These are phyloP conservation scores for Penicillium griseofulvum DNA, from an alignment of 2,329 filamentous ascomycete species.

Conservation along the genomic window DNA sequence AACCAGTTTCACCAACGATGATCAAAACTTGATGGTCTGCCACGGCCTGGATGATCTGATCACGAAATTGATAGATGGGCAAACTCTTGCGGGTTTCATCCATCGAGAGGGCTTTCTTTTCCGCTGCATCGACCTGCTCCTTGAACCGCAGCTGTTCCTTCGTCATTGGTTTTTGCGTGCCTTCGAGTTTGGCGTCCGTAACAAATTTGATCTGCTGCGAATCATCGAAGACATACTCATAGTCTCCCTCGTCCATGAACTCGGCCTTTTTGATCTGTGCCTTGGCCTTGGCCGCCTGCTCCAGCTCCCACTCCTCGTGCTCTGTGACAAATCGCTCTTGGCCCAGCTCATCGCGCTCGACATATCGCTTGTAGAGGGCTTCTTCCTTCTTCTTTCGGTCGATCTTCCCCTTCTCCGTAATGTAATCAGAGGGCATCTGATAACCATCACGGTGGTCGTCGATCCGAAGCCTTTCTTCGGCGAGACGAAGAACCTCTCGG, in stretches of 20 bases:
- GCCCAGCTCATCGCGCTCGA: conserved; percentile 81
- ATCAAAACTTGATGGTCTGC: conserved; percentile 82
- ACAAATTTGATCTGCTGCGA: conserved; percentile 83
- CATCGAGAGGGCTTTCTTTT: conserved; percentile 82
- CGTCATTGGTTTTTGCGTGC: conserved; percentile 68
- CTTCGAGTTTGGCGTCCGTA: conserved; percentile 68
- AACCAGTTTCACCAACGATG: conserved; percentile 91
- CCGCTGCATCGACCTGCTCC: conserved; percentile 80
- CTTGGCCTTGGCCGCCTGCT: conserved; percentile 84
- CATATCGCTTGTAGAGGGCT: conserved; percentile 83
- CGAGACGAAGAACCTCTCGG: conserved; percentile 73
- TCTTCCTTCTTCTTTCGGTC: conserved; percentile 84
- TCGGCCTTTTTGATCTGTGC: conserved; percentile 76
- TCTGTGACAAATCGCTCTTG: conserved; percentile 89
- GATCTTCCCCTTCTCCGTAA: conserved; percentile 88
- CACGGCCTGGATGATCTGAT: conserved; percentile 84
- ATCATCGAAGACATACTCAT: conserved; percentile 91
- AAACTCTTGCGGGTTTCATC: conserved; percentile 87
- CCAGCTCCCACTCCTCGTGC: conserved; percentile 92
- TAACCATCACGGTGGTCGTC: conserved; percentile 93
- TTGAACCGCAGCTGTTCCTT: conserved; percentile 77
- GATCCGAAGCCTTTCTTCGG: conserved; percentile 80
- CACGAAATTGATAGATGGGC: conserved; percentile 83
- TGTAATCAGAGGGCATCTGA: conserved; percentile 89
- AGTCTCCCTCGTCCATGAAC: conserved; percentile 74